Base-by-base conservation (phyloP, 441 rosid genomes). In the Hura crepitans region DNA sequence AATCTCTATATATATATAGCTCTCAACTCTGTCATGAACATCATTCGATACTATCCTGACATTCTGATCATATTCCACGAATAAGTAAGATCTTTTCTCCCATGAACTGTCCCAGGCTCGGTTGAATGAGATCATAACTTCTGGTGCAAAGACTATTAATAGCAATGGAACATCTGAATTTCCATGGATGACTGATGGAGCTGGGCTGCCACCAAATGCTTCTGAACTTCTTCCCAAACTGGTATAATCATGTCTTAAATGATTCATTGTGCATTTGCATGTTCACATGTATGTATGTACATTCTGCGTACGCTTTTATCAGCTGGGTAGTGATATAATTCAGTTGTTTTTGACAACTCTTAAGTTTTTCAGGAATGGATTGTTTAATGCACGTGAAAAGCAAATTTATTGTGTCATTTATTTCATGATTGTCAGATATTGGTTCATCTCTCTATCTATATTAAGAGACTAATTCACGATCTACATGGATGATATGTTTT, bases 101-200 rank as follows among this genome's bases (percentile, higher is more conserved):
- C 43, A 25, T 61, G 55, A 60, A 64, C 69, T 76, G 47, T 67
- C 74, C 71, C 90, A 96, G 97, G 91, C 97, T 77, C 92, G 92
- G 87, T 84, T 96, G 85, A 90, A 91, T 73, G 92, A 89, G 81
- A 86, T 96, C 46, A 87, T 93, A 77, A 93, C 82, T 23, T 85
- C 90, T 77, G 90, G 88, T 55, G 45, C 79, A 68, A 81, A 85
- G 85, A 55, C 80, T 61, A 73, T 31, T 69, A 71, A 77, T 70
- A 83, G 76, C 78, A 83, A 77, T 77, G 89, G 79, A 51, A 74
- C 86, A 59, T 85, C 85, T 72, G 93, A 89, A 65, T 89, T 71
- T 75, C 97, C 96, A 53, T 96, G 99, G 99, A 93, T 92, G 99
- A 77, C 82, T 59, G 99, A 96, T 84, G 99, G 99, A 76, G 96